These are phyloP conservation scores for Septoria petroselini DNA, from an alignment of 2,329 filamentous ascomycete genomes.

Conservation along the genomic window DNA sequence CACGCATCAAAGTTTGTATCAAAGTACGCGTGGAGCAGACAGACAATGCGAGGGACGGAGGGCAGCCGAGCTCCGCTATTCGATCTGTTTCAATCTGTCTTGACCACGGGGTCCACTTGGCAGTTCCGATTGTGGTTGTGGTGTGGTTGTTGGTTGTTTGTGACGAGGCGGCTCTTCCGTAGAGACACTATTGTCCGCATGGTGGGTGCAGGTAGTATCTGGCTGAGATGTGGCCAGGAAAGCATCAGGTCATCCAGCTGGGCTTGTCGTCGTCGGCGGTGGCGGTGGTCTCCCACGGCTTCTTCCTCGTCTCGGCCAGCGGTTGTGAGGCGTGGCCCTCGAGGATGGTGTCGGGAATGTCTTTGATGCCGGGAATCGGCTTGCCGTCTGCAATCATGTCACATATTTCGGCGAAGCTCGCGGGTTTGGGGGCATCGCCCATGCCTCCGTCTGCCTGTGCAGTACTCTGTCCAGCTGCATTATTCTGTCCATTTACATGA, in stretches of 20 bases:
- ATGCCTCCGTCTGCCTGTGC: conserved; percentile 27
- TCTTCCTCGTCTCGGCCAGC: conserved; percentile 54
- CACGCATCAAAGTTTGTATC: conserved; percentile 9
- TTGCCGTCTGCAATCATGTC: conserved; percentile 78
- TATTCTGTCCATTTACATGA: no score
- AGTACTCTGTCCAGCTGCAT: no score
- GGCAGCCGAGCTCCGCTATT: background rate
- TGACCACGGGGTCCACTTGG: no score
- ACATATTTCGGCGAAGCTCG: conserved; percentile 79
- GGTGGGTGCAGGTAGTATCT: no score
- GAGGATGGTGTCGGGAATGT: conserved; percentile 78
- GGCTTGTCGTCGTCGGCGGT: conserved; percentile 22
- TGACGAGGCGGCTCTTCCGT: no score
- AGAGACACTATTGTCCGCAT: no score
- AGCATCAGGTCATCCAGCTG: conserved; percentile 31
- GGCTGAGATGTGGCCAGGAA: background rate
- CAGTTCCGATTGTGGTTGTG: no score
- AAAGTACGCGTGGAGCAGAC: conserved; percentile 1
- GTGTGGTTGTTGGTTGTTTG: no score
- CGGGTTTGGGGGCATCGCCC: conserved; percentile 67
- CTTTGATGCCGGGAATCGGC: conserved; percentile 79
- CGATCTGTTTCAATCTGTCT: no score
- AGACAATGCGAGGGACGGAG: conserved; percentile 3
- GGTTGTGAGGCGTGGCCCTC: conserved; percentile 62
- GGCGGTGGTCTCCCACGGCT: conserved; percentile 75